Conservation (phyloP, 768 basidiomycete species). For the Lactarius deliciosus region DNA sequence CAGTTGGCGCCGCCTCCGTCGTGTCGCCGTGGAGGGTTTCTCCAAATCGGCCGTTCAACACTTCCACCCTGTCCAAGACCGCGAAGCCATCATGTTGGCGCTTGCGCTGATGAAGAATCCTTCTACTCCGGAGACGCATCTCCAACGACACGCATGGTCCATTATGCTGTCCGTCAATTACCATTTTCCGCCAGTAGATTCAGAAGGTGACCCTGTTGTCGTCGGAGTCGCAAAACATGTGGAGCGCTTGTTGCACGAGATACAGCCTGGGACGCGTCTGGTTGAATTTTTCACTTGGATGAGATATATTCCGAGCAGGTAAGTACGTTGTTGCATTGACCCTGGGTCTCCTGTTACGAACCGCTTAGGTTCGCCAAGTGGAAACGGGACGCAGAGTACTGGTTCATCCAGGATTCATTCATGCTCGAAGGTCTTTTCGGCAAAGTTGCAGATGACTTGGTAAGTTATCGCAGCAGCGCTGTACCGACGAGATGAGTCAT, state of each 20-base stretch:
- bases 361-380: too few relatives aligned
- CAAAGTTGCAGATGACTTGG: too few relatives aligned
- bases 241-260: background rate
- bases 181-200: conserved; percentile 5
- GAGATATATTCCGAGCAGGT: too few relatives aligned
- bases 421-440: too few relatives aligned
- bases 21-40: conserved; percentile 31
- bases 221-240: background rate
- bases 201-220: conserved; percentile 15
- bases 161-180: conserved; percentile 32
- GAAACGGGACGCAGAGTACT: too few relatives aligned
- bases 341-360: too few relatives aligned
- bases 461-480: too few relatives aligned
- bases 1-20: conserved; percentile 33
- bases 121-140: conserved; percentile 19
- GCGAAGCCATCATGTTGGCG: conserved; percentile 32
- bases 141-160: conserved; percentile 26
- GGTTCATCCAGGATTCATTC: too few relatives aligned
- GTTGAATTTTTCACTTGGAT: background rate
- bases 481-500: too few relatives aligned
- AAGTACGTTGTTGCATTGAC: too few relatives aligned
- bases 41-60: conserved; percentile 32
- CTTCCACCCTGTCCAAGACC: conserved; percentile 34
- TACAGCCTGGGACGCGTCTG: background rate
- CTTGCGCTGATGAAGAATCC: conserved; percentile 31